Evolutionary conservation across 2,329 filamentous ascomycete genomes (phyloP).

Genomic region (Teratosphaeria pseudoeucalypti): DNA sequence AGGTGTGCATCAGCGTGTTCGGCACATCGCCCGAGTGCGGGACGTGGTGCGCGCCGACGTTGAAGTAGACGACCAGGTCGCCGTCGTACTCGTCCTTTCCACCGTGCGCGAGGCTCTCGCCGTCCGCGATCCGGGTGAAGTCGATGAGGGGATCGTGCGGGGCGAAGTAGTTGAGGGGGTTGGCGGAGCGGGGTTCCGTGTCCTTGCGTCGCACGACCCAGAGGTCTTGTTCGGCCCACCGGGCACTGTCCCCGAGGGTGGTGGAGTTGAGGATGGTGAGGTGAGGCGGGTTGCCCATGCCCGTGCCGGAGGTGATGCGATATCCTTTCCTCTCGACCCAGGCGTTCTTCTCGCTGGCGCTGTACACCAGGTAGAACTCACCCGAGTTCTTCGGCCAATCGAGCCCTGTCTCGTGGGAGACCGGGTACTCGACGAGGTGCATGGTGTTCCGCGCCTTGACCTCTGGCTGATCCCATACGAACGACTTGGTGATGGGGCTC

Average conservation of each 20-base stretch:
- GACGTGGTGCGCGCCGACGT: slow-evolving; percentile 43
- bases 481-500: slow-evolving; percentile 21
- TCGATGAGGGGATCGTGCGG: slow-evolving; percentile 40
- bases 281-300: slow-evolving; percentile 30
- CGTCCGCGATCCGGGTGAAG: slow-evolving; percentile 42
- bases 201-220: slow-evolving; percentile 44
- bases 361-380: slow-evolving; percentile 32
- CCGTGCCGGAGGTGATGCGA: slow-evolving; percentile 30
- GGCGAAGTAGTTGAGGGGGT: slow-evolving; percentile 38
- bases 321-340: slow-evolving; percentile 36
- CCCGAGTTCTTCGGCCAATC: slow-evolving; percentile 30
- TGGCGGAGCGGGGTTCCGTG: slow-evolving; percentile 38
- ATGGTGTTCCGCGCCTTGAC: slow-evolving; percentile 22
- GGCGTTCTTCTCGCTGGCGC: slow-evolving; percentile 26
- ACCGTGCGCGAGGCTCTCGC: slow-evolving; percentile 34
- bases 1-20: slow-evolving; percentile 24
- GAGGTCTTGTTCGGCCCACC: slow-evolving; percentile 43
- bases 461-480: slow-evolving; percentile 21
- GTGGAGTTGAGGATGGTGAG: slow-evolving; percentile 42
- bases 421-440: slow-evolving; percentile 18
- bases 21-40: slow-evolving; percentile 24
- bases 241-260: slow-evolving; percentile 35
- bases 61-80: slow-evolving; percentile 39
- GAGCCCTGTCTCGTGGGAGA: slow-evolving; percentile 19
- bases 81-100: slow-evolving; percentile 18